A percentile compares a stretch with the other conserved stretches of the same genome.
Evolutionary conservation across 768 basidiomycete genomes (phyloP).

Genomic region (Podaxis sp.): DNA sequence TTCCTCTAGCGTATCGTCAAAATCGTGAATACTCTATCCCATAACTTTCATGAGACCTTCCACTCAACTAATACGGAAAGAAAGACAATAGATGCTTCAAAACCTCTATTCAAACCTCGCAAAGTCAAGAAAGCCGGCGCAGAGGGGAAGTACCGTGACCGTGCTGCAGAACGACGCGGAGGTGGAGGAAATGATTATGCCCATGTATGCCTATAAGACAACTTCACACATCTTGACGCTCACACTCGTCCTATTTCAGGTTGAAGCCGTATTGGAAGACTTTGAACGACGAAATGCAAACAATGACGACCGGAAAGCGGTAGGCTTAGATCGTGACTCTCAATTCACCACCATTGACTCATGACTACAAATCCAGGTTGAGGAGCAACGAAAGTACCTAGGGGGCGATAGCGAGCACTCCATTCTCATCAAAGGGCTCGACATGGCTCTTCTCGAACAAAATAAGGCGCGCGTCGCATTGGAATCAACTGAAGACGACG

Average conservation of each 20-base stretch:
- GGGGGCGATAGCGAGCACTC: slow-evolving; percentile 86
- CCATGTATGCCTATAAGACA: slow-evolving; percentile 35
- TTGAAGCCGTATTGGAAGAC: slow-evolving; percentile 78
- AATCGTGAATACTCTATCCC: neutral
- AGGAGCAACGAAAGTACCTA: slow-evolving; percentile 70
- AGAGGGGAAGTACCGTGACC: slow-evolving; percentile 61
- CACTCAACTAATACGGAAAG: slow-evolving; percentile 22
- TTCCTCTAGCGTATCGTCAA: neutral
- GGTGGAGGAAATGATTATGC: slow-evolving; percentile 74
- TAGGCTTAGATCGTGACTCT: slow-evolving; percentile 27
- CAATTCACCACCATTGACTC: slow-evolving; percentile 1
- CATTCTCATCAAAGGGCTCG: slow-evolving; percentile 86
- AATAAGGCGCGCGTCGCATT: slow-evolving; percentile 60
- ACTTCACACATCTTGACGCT: neutral
- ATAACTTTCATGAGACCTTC: neutral
- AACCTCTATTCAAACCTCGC: slow-evolving; percentile 77
- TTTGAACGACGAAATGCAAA: slow-evolving; percentile 66
- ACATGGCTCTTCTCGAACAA: slow-evolving; percentile 81
- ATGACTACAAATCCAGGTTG: slow-evolving; percentile 43
- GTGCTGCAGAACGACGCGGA: slow-evolving; percentile 66
- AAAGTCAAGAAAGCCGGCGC: slow-evolving; percentile 57
- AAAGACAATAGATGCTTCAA: slow-evolving; percentile 43
- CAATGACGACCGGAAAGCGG: slow-evolving; percentile 53
- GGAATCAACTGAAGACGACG: slow-evolving; percentile 66
- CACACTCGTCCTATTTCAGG: slow-evolving; percentile 32